Percentiles rank a stretch among this genome's conserved stretches.
These are phyloP conservation scores for Alternaria triticimaculans DNA, from an alignment of 2,329 filamentous ascomycete species.

Conservation along the genomic window DNA sequence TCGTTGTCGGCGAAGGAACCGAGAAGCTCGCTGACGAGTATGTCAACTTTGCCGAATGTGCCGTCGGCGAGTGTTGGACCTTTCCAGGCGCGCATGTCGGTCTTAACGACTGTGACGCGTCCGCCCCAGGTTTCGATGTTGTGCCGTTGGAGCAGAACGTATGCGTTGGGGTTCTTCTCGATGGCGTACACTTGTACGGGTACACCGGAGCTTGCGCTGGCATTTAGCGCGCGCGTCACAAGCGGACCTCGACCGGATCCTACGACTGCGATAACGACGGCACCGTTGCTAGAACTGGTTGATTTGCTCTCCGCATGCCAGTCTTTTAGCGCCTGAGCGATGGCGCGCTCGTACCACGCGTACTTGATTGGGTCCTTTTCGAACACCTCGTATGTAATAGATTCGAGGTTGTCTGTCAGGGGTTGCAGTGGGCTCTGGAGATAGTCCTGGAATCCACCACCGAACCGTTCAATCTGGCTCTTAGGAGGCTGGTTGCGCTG, in stretches of 20 bases:
- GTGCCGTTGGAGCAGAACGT: constrained; percentile 86
- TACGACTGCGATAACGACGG: constrained; percentile 86
- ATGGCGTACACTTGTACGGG: constrained; percentile 87
- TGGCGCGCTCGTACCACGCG: constrained; percentile 88
- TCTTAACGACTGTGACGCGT: constrained; percentile 86
- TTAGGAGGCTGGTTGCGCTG: constrained; percentile 79
- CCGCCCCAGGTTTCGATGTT: constrained; percentile 81
- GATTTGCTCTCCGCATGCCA: constrained; percentile 77
- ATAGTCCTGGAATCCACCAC: constrained; percentile 85
- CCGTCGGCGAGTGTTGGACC: constrained; percentile 69
- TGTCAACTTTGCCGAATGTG: constrained; percentile 76
- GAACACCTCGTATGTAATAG: constrained; percentile 97
- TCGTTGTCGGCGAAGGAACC: constrained; percentile 98
- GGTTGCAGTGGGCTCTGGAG: constrained; percentile 94
- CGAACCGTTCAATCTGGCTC: constrained; percentile 69
- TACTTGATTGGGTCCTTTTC: constrained; percentile 99
- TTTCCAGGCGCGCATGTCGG: constrained; percentile 96
- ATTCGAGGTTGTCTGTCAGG: constrained; percentile 94
- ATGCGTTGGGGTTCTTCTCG: constrained; percentile 98
- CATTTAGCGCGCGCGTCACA: constrained; percentile 83
- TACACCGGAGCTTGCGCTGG: constrained; percentile 77
- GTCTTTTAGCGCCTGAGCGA: constrained; percentile 79
- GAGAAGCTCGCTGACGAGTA: constrained; percentile 90
- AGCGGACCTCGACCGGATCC: constrained; percentile 92
- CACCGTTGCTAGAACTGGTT: constrained; percentile 72